Percentiles rank a stretch among this genome's conserved stretches.
Conservation (phyloP, 2,329 filamentous ascomycete species). For the Fusarium sp. region DNA sequence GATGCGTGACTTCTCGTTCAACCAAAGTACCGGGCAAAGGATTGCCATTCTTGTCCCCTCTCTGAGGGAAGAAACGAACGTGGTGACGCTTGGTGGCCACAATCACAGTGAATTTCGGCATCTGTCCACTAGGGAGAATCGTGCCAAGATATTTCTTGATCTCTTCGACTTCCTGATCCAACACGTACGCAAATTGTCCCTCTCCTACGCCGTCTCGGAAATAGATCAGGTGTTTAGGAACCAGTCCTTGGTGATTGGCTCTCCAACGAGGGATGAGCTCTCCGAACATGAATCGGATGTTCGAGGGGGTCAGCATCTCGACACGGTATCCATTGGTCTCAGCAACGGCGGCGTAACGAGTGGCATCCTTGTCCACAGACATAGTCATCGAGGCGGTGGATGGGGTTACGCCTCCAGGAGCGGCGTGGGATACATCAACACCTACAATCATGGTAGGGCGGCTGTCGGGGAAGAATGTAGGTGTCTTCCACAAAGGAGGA, state of each 20-base stretch:
- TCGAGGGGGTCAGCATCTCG: constrained; percentile 78
- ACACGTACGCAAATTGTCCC: constrained; percentile 82
- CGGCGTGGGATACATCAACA: constrained; percentile 87
- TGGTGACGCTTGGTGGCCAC: constrained; percentile 95
- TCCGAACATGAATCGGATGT: constrained; percentile 72
- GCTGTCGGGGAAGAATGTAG: constrained; percentile 50
- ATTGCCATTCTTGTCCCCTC: constrained; percentile 79
- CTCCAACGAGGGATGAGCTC: constrained; percentile 74
- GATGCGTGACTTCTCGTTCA: constrained; percentile 89
- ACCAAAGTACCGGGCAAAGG: constrained; percentile 87
- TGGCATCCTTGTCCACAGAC: constrained; percentile 75
- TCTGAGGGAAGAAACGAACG: constrained; percentile 86
- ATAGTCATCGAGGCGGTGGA: constrained; percentile 92
- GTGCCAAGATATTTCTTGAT: constrained; percentile 70
- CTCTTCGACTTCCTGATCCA: constrained; percentile 78
- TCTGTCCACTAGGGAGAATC: constrained; percentile 46
- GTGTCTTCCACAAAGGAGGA: constrained; percentile 47
- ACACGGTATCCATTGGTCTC: constrained; percentile 85
- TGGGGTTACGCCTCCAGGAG: constrained; percentile 71
- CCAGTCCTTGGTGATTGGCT: constrained; percentile 53
- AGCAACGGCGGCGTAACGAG: constrained; percentile 80
- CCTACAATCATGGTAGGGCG: constrained; percentile 84
- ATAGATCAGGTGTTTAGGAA: constrained; percentile 83
- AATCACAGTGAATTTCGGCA: constrained; percentile 81
- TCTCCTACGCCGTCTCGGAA: constrained; percentile 94